Evolutionary conservation across 306 rosid species (phyloP).

Genomic region (Urtica urens): DNA sequence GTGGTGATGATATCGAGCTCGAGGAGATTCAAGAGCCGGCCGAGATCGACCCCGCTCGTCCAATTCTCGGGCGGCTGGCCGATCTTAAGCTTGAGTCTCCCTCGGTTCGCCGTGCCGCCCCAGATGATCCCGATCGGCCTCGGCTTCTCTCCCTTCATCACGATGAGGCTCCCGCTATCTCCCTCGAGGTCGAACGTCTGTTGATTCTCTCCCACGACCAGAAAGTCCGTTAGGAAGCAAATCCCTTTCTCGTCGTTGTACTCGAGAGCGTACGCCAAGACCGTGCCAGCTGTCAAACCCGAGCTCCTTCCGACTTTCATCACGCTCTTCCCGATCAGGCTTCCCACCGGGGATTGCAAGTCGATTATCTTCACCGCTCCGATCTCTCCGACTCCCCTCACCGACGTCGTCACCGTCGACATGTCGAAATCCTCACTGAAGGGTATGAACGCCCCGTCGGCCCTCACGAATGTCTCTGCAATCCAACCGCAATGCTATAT

Average conservation of each 20-base stretch:
- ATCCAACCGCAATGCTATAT: too few relatives aligned
- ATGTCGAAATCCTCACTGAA: conserved; percentile 96
- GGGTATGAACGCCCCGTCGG: conserved; percentile 97
- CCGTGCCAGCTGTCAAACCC: conserved; percentile 87
- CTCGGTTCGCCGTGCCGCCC: conserved; percentile 99
- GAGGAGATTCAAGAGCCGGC: conserved; percentile 89
- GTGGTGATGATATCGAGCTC: conserved; percentile 89
- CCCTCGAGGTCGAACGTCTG: conserved; percentile 98
- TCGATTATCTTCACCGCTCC: conserved; percentile 76
- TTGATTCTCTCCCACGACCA: conserved; percentile 96
- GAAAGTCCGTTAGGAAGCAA: conserved; percentile 96
- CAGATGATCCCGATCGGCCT: conserved; percentile 91
- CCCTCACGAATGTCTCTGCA: conserved; percentile 97
- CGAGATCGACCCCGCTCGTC: conserved; percentile 99
- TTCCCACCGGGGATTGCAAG: conserved; percentile 78
- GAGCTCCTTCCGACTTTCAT: conserved; percentile 98
- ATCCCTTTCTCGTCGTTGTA: conserved; percentile 98
- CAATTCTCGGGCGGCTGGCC: conserved; percentile 99
- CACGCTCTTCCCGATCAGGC: conserved; percentile 87
- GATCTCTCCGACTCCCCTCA: conserved; percentile 80
- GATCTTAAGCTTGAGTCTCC: conserved; percentile 85
- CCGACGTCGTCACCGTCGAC: conserved; percentile 73
- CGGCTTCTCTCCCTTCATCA: conserved; percentile 85
- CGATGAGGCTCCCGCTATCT: conserved; percentile 94
- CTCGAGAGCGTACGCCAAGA: conserved; percentile 93